phyloP scores from a whole-genome alignment of 2,329 filamentous ascomycete genomes.

The Hymenoscyphus scutula region DNA sequence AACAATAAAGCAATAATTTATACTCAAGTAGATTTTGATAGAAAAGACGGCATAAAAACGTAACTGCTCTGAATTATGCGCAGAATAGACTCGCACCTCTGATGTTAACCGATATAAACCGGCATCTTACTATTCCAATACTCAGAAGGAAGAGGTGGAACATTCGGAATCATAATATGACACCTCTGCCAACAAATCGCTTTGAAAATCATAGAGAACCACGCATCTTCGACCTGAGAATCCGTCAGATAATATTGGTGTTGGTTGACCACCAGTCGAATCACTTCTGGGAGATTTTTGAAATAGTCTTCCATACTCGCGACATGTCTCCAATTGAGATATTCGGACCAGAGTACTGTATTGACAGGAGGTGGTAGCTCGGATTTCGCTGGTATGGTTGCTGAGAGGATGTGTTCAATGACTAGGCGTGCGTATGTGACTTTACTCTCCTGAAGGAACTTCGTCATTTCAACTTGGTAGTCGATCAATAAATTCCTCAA shows the following conservation, averaged over 20 bases:
- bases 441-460: slow-evolving; percentile 10
- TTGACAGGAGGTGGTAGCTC: neutral
- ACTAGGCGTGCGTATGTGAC: slow-evolving; percentile 11
- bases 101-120: slow-evolving; percentile 20
- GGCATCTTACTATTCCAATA: slow-evolving; percentile 23
- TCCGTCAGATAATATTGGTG: neutral
- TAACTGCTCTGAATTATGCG: neutral
- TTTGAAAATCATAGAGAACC: slow-evolving; percentile 22
- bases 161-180: slow-evolving; percentile 17
- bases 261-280: neutral
- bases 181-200: slow-evolving; percentile 21
- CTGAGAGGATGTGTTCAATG: slow-evolving; percentile 1
- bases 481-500: slow-evolving; percentile 4
- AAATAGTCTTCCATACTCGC: slow-evolving; percentile 14
- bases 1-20: no score
- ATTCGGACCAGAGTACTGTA: slow-evolving; percentile 1
- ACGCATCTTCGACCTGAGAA: slow-evolving; percentile 18
- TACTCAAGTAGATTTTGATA: no score
- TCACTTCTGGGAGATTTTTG: slow-evolving; percentile 11
- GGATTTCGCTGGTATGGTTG: neutral
- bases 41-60: no score
- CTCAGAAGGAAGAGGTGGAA: slow-evolving; percentile 17
- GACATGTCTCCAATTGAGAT: slow-evolving; percentile 7
- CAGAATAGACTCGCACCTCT: neutral
- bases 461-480: slow-evolving; percentile 14